Conservation (phyloP, 768 basidiomycete species). For the Favolaschia claudopus region DNA sequence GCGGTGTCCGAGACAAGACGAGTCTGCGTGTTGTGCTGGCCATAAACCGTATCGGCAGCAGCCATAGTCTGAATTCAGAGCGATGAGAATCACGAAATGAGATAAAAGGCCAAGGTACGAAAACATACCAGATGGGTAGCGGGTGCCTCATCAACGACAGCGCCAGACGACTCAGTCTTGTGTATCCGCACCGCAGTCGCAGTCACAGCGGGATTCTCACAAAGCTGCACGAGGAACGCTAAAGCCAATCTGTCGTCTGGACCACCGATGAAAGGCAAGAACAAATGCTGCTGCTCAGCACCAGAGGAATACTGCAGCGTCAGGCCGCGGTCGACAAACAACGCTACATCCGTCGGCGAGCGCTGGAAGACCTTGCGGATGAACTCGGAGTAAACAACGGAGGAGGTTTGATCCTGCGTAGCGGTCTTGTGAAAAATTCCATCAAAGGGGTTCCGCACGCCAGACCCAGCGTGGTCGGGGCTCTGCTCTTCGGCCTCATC, state of each 20-base stretch:
- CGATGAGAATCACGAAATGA: not conserved
- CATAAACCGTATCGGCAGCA: constrained; percentile 79
- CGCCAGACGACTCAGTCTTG: constrained; percentile 49
- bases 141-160: constrained; percentile 38
- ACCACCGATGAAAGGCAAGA: constrained; percentile 93
- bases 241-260: constrained; percentile 92
- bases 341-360: constrained; percentile 76
- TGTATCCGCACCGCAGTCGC: constrained; percentile 79
- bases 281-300: constrained; percentile 61
- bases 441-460: constrained; percentile 74
- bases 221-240: constrained; percentile 82
- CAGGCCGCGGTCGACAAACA: constrained; percentile 84
- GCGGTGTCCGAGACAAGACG: constrained; percentile 81
- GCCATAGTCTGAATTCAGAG: constrained; percentile 47
- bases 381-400: constrained; percentile 79
- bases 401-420: constrained; percentile 57
- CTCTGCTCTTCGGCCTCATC: constrained; percentile 38
- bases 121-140: constrained; percentile 42
- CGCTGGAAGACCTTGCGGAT: constrained; percentile 83
- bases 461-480: constrained; percentile 22
- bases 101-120: not conserved
- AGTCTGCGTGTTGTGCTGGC: constrained; percentile 65
- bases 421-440: constrained; percentile 69
- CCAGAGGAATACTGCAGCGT: constrained; percentile 32
- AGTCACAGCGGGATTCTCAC: constrained; percentile 59